These are phyloP conservation scores for Volvox carteri DNA, from an alignment of 163 green algal species.

Conservation along the genomic window DNA sequence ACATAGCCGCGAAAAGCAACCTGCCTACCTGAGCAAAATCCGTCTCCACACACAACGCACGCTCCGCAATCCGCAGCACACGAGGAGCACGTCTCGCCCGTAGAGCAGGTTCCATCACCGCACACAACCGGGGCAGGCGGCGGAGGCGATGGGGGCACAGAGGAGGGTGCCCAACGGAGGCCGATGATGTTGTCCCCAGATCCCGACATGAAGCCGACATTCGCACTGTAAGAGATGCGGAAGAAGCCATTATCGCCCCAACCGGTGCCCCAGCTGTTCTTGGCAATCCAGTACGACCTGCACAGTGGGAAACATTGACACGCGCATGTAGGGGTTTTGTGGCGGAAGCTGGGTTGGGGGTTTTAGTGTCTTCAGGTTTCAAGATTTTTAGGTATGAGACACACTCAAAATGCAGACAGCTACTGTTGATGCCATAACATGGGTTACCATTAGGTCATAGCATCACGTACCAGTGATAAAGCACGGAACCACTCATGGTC, in stretches of 20 bases:
- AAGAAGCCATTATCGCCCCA: slow-evolving; percentile 82
- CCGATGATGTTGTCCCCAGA: slow-evolving; percentile 18
- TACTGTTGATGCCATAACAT: too few relatives aligned
- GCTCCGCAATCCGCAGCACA: neutral
- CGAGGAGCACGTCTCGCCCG: neutral
- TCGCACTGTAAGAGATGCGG: slow-evolving; percentile 57
- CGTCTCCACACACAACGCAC: neutral
- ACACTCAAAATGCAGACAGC: too few relatives aligned
- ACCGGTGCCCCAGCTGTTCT: slow-evolving; percentile 88
- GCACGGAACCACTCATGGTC: too few relatives aligned
- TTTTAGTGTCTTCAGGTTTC: too few relatives aligned
- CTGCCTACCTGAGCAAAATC: neutral
- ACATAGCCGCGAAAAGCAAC: too few relatives aligned
- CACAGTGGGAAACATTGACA: neutral
- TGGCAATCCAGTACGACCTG: slow-evolving; percentile 86
- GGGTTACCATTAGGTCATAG: too few relatives aligned
- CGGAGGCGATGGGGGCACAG: neutral
- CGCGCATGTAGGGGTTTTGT: too few relatives aligned
- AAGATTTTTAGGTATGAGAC: too few relatives aligned
- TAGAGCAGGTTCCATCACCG: neutral
- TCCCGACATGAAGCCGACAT: neutral
- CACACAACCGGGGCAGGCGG: neutral
- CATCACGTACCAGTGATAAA: too few relatives aligned
- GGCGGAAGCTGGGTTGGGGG: too few relatives aligned
- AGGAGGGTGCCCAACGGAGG: neutral